These are phyloP conservation scores for Aegilops sharonensis DNA, from an alignment of 176 grass and related monocot genomes.

Conservation along the genomic window DNA sequence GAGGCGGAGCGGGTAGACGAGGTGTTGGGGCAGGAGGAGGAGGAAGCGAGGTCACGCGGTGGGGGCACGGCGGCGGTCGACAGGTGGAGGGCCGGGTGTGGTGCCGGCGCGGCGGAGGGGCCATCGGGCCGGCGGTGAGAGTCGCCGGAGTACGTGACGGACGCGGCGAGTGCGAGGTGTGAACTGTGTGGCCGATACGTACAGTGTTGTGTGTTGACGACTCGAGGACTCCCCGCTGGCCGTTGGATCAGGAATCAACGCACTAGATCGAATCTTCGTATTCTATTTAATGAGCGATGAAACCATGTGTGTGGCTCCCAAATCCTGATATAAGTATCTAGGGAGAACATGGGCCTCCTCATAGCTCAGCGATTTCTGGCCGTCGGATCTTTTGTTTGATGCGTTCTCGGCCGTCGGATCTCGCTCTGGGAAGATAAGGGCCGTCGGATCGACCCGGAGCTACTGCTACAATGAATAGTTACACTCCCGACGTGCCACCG, in stretches of 20 bases:
- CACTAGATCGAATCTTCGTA: neutral
- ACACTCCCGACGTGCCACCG: too few relatives aligned
- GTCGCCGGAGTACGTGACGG: neutral
- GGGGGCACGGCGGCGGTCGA: constrained; percentile 20
- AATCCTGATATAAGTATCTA: too few relatives aligned
- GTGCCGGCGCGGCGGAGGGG: neutral
- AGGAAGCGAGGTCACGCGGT: constrained; percentile 22
- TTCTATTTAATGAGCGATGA: neutral
- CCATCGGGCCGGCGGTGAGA: neutral
- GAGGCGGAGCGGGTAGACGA: neutral
- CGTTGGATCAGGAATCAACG: constrained; percentile 11
- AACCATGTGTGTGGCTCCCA: too few relatives aligned
- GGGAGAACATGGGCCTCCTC: too few relatives aligned
- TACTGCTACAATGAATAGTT: too few relatives aligned
- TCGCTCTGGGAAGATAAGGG: too few relatives aligned
- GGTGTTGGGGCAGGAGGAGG: constrained; percentile 27
- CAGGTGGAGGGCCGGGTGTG: constrained; percentile 30
- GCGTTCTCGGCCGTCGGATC: too few relatives aligned
- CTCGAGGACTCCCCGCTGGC: neutral
- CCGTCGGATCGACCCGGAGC: too few relatives aligned
- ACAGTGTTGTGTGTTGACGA: too few relatives aligned
- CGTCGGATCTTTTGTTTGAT: too few relatives aligned
- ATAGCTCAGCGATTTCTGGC: too few relatives aligned
- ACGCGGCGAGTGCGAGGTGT: neutral
- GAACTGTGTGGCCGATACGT: too few relatives aligned